Evolutionary conservation across 441 rosid genomes (phyloP).

Genomic region (Adansonia rubrostipa): DNA sequence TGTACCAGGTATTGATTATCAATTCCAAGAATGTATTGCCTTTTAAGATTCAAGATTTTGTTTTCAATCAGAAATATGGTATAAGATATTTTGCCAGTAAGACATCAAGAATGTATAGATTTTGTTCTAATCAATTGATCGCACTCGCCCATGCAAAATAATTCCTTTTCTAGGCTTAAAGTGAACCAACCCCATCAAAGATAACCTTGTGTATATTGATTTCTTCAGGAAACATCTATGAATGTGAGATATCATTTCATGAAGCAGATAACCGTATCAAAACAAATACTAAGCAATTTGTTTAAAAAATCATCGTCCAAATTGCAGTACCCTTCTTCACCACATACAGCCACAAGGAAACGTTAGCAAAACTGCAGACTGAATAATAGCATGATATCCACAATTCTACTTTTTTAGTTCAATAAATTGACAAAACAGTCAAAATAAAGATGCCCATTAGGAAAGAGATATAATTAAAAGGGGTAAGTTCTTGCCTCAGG

Average conservation of each 20-base stretch:
- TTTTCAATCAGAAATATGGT: not conserved
- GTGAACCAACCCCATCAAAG: not conserved
- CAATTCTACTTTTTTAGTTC: not conserved
- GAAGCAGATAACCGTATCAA: not conserved
- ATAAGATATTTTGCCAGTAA: not conserved
- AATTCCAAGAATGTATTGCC: not conserved
- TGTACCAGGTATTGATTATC: constrained; percentile 32
- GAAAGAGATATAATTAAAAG: not conserved
- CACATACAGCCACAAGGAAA: not conserved
- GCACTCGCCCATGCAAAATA: not conserved
- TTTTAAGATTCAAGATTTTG: not conserved
- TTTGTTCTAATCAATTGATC: not conserved
- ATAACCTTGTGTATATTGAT: not conserved
- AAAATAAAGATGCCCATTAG: not conserved
- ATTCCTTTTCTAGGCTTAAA: not conserved
- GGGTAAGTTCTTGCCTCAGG: not conserved
- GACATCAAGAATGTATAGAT: not conserved
- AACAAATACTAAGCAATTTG: not conserved
- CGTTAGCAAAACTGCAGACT: not conserved
- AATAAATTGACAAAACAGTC: not conserved
- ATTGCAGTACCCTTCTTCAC: constrained; percentile 7
- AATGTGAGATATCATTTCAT: not conserved
- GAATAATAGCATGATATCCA: not conserved
- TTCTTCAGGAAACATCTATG: not conserved
- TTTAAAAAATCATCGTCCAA: not conserved